Evolutionary conservation across 2,329 filamentous ascomycete genomes (phyloP).

Genomic region (Clonostachys byssicola): DNA sequence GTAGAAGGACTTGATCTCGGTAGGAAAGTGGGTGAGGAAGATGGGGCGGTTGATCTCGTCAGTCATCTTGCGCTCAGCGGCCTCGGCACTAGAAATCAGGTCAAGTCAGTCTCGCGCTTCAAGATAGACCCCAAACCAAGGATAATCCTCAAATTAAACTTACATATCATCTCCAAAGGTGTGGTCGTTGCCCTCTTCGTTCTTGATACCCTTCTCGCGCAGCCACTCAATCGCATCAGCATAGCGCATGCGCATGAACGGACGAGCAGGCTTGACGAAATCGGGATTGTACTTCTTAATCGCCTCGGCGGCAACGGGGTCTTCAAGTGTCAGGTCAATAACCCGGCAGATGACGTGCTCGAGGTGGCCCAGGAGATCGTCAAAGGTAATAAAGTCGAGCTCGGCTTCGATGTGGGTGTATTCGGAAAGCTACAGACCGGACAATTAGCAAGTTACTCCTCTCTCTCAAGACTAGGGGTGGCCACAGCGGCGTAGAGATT

Average conservation of each 20-base stretch:
- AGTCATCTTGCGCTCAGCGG: constrained; percentile 94
- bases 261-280: constrained; percentile 76
- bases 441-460: neutral
- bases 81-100: constrained; percentile 58
- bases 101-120: too few relatives aligned
- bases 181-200: constrained; percentile 89
- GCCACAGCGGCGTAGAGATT: neutral
- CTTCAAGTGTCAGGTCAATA: constrained; percentile 70
- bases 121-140: too few relatives aligned
- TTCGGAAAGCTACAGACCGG: constrained; percentile 59
- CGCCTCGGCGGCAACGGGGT: constrained; percentile 67
- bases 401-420: constrained; percentile 97
- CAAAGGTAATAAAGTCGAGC: constrained; percentile 91
- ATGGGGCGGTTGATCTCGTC: constrained; percentile 94
- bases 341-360: constrained; percentile 86
- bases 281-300: constrained; percentile 88
- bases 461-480: too few relatives aligned
- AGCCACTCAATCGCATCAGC: constrained; percentile 93
- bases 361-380: constrained; percentile 81
- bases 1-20: constrained; percentile 98
- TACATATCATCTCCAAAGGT: constrained; percentile 89
- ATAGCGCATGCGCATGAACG: constrained; percentile 95
- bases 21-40: constrained; percentile 95
- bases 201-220: constrained; percentile 80
- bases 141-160: neutral